Evolutionary conservation across 2,329 filamentous ascomycete species (phyloP), one percentile per base, ranked within the genome.

Genomic region (Apiospora hydei): DNA sequence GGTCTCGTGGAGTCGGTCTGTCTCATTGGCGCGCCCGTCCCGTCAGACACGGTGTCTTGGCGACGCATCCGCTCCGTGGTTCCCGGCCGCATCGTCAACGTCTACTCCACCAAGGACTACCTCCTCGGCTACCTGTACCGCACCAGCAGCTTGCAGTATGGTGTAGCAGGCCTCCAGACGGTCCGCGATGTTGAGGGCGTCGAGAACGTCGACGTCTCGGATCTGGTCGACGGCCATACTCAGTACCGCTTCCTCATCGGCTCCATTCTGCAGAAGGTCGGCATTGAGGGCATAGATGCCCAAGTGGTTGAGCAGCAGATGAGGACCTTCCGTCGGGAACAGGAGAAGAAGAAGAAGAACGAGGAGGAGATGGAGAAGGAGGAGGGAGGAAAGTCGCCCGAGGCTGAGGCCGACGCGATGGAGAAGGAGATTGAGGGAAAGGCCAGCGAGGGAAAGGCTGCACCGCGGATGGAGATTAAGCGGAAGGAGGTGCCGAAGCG

Each of bases 91-190:
- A 86, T 98, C 11, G 88, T 98, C 77, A 98, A 98, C 76, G 94
- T 96, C 2, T 98, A 92, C 80, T 96, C 93, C 2, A 90, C 92
- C 57, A 93, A 94, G 61, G 96, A 98, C 81, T 95, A 94, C 76
- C 91, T 98, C 34, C 91, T 98, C 2, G 95, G 90, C 0, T 97
- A 98, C 80, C 85, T 98, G 46, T 97, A 97, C 81, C 91, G 96
- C 53, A 95, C 92, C 2, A 94, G 92, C 72, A 95, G 93, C 77
- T 88, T 96, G 44, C 93, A 97, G 76, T 91, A 92, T 72, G 95
- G 96, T 1, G 88, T 98, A 30, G 94, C 95, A 0, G 96, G 96
- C 0, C 83, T 98, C 21, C 93, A 97, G 79, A 88, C 89, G 10
- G 89, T 96, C 49, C 86, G 89, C 51, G 90, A 90, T 24, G 90